A percentile compares a stretch with the other conserved stretches of the same genome.
Evolutionary conservation across 768 basidiomycete species (phyloP).

Genomic region (Naematelia aurantialba): DNA sequence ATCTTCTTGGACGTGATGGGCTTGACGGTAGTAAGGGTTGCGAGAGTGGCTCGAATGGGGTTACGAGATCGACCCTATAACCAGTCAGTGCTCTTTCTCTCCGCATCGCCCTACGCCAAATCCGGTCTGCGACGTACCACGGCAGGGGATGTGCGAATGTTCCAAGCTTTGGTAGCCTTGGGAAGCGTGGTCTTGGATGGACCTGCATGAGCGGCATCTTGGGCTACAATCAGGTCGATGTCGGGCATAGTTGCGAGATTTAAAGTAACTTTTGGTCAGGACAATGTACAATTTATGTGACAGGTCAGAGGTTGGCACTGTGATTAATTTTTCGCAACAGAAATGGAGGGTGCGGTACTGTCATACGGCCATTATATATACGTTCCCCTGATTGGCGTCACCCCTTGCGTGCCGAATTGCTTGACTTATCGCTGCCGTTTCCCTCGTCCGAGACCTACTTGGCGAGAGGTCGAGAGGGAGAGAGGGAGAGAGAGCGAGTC

Average conservation of each 20-base stretch:
- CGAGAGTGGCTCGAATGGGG: constrained; percentile 43
- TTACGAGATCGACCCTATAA: constrained; percentile 39
- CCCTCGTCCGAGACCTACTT: too few species aligned
- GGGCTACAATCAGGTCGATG: constrained; percentile 16
- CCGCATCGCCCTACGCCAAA: neutral
- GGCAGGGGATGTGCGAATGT: constrained; percentile 35
- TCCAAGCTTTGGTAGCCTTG: constrained; percentile 27
- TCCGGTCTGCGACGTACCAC: constrained; percentile 23
- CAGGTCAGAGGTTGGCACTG: neutral
- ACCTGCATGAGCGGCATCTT: constrained; percentile 1
- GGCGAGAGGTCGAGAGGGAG: too few species aligned
- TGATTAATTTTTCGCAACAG: too few species aligned
- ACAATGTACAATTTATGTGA: neutral
- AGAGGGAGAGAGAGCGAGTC: too few species aligned
- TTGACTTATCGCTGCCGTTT: too few species aligned
- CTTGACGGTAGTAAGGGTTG: constrained; percentile 30
- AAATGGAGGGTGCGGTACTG: too few species aligned
- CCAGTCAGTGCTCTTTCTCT: neutral
- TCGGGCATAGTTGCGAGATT: constrained; percentile 17
- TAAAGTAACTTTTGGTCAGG: too few species aligned
- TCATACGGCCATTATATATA: too few species aligned
- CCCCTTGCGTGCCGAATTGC: too few species aligned
- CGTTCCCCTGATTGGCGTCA: too few species aligned
- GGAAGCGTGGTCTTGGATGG: constrained; percentile 7
- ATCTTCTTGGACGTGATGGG: constrained; percentile 38